Conservation (phyloP, 2,329 filamentous ascomycete genomes). For the Cercospora berteroae region DNA sequence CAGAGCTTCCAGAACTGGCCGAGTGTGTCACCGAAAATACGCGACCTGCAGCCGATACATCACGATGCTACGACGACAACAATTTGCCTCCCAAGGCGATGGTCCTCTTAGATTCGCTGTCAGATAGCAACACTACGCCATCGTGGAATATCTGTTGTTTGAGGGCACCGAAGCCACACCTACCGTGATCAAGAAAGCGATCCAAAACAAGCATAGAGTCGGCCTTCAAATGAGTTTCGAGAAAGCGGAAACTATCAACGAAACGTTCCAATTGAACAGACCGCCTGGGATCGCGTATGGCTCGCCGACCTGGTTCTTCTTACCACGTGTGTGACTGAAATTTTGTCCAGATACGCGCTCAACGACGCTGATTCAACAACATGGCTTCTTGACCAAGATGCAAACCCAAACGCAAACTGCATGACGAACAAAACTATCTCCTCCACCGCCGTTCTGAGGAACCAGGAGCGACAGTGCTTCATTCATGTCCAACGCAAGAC, state of each 20-base stretch:
- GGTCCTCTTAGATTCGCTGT: neutral
- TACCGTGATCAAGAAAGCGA: neutral
- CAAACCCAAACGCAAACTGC: no score
- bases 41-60: neutral
- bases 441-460: no score
- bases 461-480: no score
- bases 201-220: neutral
- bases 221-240: neutral
- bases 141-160: neutral
- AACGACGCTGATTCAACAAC: no score
- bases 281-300: neutral
- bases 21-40: neutral
- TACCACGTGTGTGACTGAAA: neutral
- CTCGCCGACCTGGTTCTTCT: neutral
- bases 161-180: neutral
- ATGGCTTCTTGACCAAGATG: no score
- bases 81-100: neutral
- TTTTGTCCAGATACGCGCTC: no score
- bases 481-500: no score
- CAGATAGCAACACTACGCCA: neutral
- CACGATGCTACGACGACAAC: neutral
- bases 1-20: neutral
- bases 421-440: no score
- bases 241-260: neutral
- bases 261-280: neutral